These are phyloP conservation scores for Cystobasidium pallidum DNA, from an alignment of 1,284 basidiomycete genomes.

Conservation along the genomic window DNA sequence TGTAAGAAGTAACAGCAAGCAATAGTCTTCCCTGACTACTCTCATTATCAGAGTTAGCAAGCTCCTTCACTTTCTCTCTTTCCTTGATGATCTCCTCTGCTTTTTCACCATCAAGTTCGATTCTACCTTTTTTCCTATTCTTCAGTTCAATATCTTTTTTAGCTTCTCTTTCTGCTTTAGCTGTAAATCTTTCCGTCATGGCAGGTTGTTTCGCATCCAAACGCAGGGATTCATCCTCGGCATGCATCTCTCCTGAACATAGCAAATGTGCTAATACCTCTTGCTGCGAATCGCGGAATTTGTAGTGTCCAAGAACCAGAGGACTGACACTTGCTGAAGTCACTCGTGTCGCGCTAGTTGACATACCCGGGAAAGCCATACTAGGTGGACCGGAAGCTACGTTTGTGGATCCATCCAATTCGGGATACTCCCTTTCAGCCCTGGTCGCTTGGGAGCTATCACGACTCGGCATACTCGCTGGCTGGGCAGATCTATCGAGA, in stretches of 20 bases:
- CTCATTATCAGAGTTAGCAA: conserved; percentile 15
- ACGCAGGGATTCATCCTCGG: conserved; percentile 13
- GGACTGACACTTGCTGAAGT: conserved; percentile 10
- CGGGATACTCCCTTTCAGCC: conserved; percentile 24
- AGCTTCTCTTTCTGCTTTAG: conserved; percentile 30
- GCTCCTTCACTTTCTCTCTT: conserved; percentile 25
- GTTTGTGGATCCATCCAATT: conserved; percentile 33
- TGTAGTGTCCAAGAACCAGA: conserved; percentile 44
- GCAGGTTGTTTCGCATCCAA: conserved; percentile 34
- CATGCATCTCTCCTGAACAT: conserved; percentile 46
- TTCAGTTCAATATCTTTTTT: conserved; percentile 36
- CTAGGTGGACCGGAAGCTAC: conserved; percentile 15
- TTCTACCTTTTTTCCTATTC: conserved; percentile 30
- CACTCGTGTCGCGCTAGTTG: neutral
- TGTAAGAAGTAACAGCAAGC: conserved; percentile 54
- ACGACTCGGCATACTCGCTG: neutral
- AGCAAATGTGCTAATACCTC: conserved; percentile 47
- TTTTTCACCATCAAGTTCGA: neutral
- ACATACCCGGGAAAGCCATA: conserved; percentile 17
- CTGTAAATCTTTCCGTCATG: conserved; percentile 22
- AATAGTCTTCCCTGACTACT: conserved; percentile 45
- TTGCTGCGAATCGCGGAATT: conserved; percentile 46
- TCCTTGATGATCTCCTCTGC: conserved; percentile 23
- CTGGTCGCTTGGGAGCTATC: neutral
- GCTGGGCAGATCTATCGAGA: neutral